Conservation (phyloP, 768 basidiomycete genomes). For the Saitozyma podzolica region DNA sequence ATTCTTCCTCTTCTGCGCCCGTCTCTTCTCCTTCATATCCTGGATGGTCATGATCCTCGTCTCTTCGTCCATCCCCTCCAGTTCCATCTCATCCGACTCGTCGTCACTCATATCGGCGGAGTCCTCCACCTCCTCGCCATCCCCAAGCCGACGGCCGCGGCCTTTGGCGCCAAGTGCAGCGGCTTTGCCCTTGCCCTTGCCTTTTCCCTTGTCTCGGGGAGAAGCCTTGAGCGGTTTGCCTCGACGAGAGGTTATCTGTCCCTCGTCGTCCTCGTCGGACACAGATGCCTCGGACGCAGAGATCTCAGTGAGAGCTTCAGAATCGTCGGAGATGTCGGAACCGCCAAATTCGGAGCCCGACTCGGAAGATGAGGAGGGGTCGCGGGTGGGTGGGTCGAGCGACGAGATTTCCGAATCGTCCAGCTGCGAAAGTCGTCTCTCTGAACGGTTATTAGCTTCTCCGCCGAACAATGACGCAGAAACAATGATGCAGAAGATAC, state of each 20-base stretch:
- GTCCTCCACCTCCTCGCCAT: slow-evolving; percentile 5
- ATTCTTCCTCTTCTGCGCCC: slow-evolving; percentile 32
- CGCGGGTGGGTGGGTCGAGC: too few species aligned
- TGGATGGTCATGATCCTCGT: slow-evolving; percentile 7
- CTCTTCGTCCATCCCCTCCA: slow-evolving; percentile 16
- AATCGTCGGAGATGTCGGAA: slow-evolving; percentile 5
- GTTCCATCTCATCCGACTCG: slow-evolving; percentile 5
- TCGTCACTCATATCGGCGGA: neutral
- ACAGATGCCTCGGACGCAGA: too few species aligned
- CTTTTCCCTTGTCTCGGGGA: slow-evolving; percentile 15
- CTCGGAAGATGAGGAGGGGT: neutral
- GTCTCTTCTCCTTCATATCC: slow-evolving; percentile 12
- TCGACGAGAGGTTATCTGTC: too few species aligned
- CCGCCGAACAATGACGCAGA: too few species aligned
- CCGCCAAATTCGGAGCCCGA: slow-evolving; percentile 19
- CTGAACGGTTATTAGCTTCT: too few species aligned
- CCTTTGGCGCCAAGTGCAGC: slow-evolving; percentile 19
- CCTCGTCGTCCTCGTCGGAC: too few species aligned
- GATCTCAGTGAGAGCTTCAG: too few species aligned
- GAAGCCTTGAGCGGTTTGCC: too few species aligned
- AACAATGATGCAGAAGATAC: too few species aligned
- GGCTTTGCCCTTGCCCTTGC: slow-evolving; percentile 6
- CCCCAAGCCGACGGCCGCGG: slow-evolving; percentile 2
- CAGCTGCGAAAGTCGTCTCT: too few species aligned
- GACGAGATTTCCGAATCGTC: too few species aligned